phyloP scores from a whole-genome alignment of 441 rosid species.

The Erodium trifolium region DNA sequence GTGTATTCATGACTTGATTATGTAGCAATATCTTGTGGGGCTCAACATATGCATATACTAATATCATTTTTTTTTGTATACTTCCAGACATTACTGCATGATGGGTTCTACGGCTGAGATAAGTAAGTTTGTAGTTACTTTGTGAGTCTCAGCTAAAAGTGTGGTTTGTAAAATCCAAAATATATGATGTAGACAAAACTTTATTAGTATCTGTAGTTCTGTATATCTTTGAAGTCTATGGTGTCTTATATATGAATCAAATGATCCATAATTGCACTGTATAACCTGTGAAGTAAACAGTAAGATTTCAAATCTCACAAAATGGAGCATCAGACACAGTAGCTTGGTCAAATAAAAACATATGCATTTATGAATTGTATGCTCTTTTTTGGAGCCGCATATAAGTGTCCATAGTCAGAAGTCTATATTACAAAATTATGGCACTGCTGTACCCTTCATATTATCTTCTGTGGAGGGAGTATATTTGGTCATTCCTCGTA shows the following conservation, averaged over 20 bases:
- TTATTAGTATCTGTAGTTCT: neutral
- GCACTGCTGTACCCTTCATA: neutral
- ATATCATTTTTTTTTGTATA: constrained; percentile 21
- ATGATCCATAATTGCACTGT: neutral
- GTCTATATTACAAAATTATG: neutral
- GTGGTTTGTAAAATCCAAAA: neutral
- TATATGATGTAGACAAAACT: neutral
- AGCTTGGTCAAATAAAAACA: neutral
- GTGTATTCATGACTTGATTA: constrained; percentile 15
- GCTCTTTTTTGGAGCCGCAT: neutral
- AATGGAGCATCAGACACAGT: neutral
- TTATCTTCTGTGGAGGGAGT: neutral
- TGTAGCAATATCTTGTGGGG: constrained; percentile 9
- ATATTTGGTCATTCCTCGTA: too few relatives aligned
- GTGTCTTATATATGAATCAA: neutral
- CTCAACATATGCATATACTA: constrained; percentile 13
- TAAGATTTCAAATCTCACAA: neutral
- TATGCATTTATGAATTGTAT: neutral
- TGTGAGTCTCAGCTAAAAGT: neutral
- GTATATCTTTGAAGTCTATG: neutral
- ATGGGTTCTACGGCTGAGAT: constrained; percentile 73
- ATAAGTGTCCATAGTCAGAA: neutral
- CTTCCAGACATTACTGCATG: constrained; percentile 78
- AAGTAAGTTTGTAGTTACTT: constrained; percentile 34
- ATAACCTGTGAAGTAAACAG: neutral